Conservation (phyloP, 495 filamentous ascomycete species). For the Annulohypoxylon maeteangense region DNA sequence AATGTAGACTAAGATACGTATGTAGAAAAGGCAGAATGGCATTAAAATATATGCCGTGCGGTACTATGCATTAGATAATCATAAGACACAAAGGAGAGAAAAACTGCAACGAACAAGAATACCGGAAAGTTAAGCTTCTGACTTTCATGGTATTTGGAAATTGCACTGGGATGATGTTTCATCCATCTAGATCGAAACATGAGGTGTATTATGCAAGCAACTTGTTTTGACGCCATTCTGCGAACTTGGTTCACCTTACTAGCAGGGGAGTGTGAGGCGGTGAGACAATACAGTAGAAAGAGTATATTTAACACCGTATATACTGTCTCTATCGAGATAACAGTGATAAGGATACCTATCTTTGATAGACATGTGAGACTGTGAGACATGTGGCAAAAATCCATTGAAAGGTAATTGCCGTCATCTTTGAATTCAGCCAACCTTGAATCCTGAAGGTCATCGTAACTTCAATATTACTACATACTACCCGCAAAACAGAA, state of each 20-base stretch:
- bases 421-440: neutral
- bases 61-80: neutral
- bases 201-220: constrained; percentile 1
- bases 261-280: neutral
- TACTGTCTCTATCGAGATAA: constrained; percentile 18
- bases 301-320: constrained; percentile 8
- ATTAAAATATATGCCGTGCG: neutral
- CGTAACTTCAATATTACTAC: neutral
- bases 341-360: constrained; percentile 3
- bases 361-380: constrained; percentile 6
- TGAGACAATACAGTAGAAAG: constrained; percentile 11
- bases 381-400: constrained; percentile 23
- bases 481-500: neutral
- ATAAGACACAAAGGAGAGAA: neutral
- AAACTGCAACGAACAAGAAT: neutral
- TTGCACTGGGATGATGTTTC: neutral
- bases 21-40: neutral
- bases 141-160: neutral
- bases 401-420: neutral
- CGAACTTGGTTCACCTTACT: neutral
- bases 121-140: neutral
- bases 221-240: constrained; percentile 2
- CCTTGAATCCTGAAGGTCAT: neutral
- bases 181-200: constrained; percentile 1
- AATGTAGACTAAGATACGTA: neutral